phyloP scores from a whole-genome alignment of 2,329 filamentous ascomycete genomes.

The Xylariaceae sp. region DNA sequence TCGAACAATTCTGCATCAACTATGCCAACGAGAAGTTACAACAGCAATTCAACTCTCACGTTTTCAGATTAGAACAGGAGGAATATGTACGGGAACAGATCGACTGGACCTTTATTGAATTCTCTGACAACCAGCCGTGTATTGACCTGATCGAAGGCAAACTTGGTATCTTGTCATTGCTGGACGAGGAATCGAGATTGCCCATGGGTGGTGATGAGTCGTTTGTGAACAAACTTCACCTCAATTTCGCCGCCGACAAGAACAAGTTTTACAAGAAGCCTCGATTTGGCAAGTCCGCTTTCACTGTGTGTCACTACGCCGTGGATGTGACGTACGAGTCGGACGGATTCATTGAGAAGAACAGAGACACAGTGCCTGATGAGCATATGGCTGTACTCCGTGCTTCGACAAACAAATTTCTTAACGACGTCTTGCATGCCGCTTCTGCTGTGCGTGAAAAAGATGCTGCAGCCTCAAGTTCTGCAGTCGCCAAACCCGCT shows the following conservation, averaged over 20 bases:
- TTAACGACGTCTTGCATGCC: conserved; percentile 78
- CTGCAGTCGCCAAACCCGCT: conserved; percentile 72
- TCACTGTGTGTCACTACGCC: conserved; percentile 98
- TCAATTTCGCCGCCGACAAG: conserved; percentile 87
- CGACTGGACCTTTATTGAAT: conserved; percentile 99
- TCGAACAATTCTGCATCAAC: conserved; percentile 99
- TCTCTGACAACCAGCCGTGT: conserved; percentile 98
- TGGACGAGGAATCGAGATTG: conserved; percentile 93
- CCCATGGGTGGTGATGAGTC: conserved; percentile 97
- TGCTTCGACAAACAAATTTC: conserved; percentile 78
- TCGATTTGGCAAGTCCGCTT: conserved; percentile 92
- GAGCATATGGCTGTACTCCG: conserved; percentile 94
- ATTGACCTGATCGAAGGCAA: conserved; percentile 98
- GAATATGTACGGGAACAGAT: conserved; percentile 96
- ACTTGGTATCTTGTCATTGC: conserved; percentile 82
- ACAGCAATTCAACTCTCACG: conserved; percentile 98
- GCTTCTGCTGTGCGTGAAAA: conserved; percentile 87
- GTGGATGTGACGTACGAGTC: conserved; percentile 98
- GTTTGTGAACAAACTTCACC: conserved; percentile 93
- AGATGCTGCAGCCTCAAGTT: conserved; percentile 62
- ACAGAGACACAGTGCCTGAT: conserved; percentile 95
- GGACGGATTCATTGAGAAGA: conserved; percentile 99
- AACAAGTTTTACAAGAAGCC: conserved; percentile 99
- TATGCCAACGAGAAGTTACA: conserved; percentile 99
- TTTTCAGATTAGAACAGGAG: conserved; percentile 98